Base-by-base conservation (phyloP, 1,284 basidiomycete genomes). In the Puccinia coronata region DNA sequence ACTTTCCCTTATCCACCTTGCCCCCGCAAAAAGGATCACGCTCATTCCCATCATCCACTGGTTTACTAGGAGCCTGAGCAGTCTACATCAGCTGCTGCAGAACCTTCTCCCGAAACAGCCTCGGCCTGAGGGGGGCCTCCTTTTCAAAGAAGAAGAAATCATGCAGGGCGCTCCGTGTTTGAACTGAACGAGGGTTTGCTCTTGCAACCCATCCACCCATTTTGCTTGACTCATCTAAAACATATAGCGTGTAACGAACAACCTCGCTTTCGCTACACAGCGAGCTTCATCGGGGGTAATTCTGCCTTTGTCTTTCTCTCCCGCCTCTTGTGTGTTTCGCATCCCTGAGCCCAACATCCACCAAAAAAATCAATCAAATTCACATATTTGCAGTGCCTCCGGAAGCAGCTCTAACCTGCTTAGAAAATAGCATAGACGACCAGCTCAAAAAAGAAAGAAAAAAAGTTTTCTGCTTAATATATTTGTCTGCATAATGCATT, bases 91-190 rank as follows among this genome's bases (percentile, higher is more conserved):
- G 67, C 67, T 47, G 36, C 65, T n/a, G 36, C 31, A 28, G 65
- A 67, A 28, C 65, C 65, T 47, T 49, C 67, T 53, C 43, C 69
- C 12, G 47, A 53, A 71, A 20, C 47, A 34, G 47, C 47, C 51
- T 49, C 69, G 28, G 43, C 69, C 20, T 71, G 25, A 71, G 43
- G 11, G 20, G n/a, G n/a, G n/a, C n/a, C n/a, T n/a, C n/a, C 14
- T 5, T 25, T 43, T 23, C 47, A 67, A 67, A 25, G 20, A 63
- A 16, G 28, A 20, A 31, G 18, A 12, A 25, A n/a, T 53, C 9
- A 53, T 23, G 41, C 39, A 65, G 31, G 36, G 36, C 23, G 18
- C 39, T 5, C 36, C 34, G 36, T 23, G 16, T 14, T 39, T 63
- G 59, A 63, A 9, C 16, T 6, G 18, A 39, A 20, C 39, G 34